phyloP scores from a whole-genome alignment of 176 grass and related monocot genomes.

The Chrysopogon serrulatus region DNA sequence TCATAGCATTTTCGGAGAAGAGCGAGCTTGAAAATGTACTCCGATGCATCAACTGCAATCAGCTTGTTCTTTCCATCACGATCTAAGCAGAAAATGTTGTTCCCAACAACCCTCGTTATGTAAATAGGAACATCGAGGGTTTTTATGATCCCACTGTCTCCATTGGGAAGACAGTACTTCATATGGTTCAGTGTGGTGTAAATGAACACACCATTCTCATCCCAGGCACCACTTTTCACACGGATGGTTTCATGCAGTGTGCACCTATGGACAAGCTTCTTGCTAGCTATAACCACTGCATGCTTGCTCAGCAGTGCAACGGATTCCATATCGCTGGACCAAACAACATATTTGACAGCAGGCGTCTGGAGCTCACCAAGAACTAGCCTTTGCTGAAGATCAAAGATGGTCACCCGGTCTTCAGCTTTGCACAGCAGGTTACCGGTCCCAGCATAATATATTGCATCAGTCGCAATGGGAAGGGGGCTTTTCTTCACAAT shows the following conservation, averaged over 20 bases:
- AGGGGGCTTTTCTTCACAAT: constrained; percentile 92
- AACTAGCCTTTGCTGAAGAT: constrained; percentile 90
- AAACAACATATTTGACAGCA: constrained; percentile 82
- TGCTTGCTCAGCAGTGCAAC: constrained; percentile 95
- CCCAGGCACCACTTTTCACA: constrained; percentile 99
- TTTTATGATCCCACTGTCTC: constrained; percentile 91
- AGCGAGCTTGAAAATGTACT: constrained; percentile 98
- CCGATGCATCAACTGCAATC: constrained; percentile 84
- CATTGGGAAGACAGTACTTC: constrained; percentile 97
- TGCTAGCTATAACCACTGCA: constrained; percentile 84
- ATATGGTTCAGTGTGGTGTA: constrained; percentile 98
- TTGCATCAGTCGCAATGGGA: constrained; percentile 84
- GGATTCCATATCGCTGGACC: constrained; percentile 96
- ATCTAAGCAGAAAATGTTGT: constrained; percentile 78
- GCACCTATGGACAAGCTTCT: constrained; percentile 78
- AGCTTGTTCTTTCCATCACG: constrained; percentile 92
- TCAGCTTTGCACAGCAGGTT: constrained; percentile 91
- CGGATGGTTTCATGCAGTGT: constrained; percentile 99
- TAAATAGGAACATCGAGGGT: constrained; percentile 93
- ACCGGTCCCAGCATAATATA: constrained; percentile 95
- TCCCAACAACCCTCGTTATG: constrained; percentile 84
- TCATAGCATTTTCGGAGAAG: constrained; percentile 79
- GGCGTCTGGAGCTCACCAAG: constrained; percentile 92
- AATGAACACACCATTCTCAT: constrained; percentile 90
- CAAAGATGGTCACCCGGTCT: constrained; percentile 86